Evolutionary conservation across 2,329 filamentous ascomycete genomes (phyloP).

Genomic region (Neurospora sp.): DNA sequence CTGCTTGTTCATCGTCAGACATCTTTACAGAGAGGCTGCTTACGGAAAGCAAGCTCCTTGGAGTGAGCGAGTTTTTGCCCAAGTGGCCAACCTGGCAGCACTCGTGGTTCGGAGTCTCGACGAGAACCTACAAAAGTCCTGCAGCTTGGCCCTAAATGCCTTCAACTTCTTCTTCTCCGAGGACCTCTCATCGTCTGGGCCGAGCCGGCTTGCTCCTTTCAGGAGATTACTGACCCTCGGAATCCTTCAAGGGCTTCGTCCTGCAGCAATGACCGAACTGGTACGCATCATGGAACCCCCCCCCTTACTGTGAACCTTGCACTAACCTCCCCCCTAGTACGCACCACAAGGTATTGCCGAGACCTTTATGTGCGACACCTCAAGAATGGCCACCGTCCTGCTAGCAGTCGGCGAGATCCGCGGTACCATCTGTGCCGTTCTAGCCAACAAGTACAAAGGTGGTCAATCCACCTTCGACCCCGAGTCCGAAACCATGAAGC

Average conservation of each 20-base stretch:
- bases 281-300: conserved; percentile 14
- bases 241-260: conserved; percentile 22
- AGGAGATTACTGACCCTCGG: conserved; percentile 18
- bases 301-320: not conserved
- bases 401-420: conserved; percentile 16
- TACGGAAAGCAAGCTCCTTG: conserved; percentile 6
- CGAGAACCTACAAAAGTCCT: conserved; percentile 18
- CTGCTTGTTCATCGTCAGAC: conserved; percentile 27
- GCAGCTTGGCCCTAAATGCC: conserved; percentile 15
- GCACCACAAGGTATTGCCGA: conserved; percentile 13
- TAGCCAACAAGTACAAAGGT: conserved; percentile 35
- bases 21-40: conserved; percentile 28
- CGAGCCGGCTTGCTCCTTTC: not conserved
- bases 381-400: conserved; percentile 2
- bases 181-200: not conserved
- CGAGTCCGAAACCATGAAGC: conserved; percentile 10
- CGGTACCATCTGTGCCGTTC: conserved; percentile 28
- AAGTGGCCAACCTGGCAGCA: conserved; percentile 21
- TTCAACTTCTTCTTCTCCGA: conserved; percentile 18
- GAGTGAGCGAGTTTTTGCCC: conserved; percentile 14
- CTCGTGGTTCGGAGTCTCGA: conserved; percentile 20
- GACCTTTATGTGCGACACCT: conserved; percentile 12
- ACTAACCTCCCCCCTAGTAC: conserved; percentile 16
- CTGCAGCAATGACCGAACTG: conserved; percentile 16
- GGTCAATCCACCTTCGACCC: conserved; percentile 12